A percentile compares a stretch with the other conserved stretches of the same genome.
Evolutionary conservation across 208 protist species (phyloP).

Genomic region (Leishmania amazonensis): DNA sequence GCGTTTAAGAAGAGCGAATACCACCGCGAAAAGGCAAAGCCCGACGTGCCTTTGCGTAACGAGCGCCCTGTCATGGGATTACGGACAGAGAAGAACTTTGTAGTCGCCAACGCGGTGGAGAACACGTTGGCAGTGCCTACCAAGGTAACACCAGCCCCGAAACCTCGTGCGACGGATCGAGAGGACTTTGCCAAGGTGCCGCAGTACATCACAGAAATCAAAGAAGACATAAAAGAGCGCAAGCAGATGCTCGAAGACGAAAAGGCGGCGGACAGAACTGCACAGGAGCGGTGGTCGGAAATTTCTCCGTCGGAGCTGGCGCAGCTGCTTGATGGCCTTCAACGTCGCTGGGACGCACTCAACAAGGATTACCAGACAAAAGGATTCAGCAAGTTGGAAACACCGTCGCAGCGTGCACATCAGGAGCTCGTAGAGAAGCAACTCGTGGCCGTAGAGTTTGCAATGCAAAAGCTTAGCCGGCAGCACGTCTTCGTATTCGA

Average conservation of each 20-base stretch:
- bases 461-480: constrained; percentile 89
- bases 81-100: constrained; percentile 94
- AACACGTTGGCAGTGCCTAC: constrained; percentile 87
- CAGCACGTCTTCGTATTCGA: constrained; percentile 85
- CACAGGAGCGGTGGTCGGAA: constrained; percentile 78
- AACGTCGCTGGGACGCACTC: constrained; percentile 87
- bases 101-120: constrained; percentile 95
- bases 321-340: constrained; percentile 82
- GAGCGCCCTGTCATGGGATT: constrained; percentile 94
- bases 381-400: constrained; percentile 92
- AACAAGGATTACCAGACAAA: constrained; percentile 95
- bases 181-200: constrained; percentile 92
- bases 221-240: constrained; percentile 74
- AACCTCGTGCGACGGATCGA: constrained; percentile 61
- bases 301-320: constrained; percentile 79
- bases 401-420: constrained; percentile 80
- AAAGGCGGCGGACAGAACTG: constrained; percentile 28
- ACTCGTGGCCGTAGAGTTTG: constrained; percentile 85
- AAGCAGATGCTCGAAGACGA: constrained; percentile 27
- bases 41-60: constrained; percentile 67
- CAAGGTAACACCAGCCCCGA: constrained; percentile 52
- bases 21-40: constrained; percentile 58
- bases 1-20: constrained; percentile 77
- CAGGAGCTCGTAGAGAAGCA: constrained; percentile 84
- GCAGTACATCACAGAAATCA: constrained; percentile 90